Base-by-base conservation (phyloP, 1,284 basidiomycete genomes). In the Peniophora sp. region DNA sequence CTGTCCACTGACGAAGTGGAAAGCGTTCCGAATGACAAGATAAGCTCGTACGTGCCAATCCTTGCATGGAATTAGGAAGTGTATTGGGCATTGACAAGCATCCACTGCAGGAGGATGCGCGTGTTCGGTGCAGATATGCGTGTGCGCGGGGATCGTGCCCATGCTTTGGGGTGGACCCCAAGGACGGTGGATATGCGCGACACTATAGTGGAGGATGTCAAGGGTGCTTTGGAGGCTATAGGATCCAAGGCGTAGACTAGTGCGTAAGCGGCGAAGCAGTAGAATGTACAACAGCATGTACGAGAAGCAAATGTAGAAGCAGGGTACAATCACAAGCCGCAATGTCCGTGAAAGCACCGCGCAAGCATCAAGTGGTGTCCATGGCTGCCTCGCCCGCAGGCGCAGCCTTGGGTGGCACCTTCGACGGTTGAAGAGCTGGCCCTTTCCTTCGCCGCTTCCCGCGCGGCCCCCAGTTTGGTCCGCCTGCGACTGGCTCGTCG, bases 401-500 rank as follows among this genome's bases (percentile, higher is more conserved):
- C 27, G 27, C 27, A 6, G 27, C 27, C 6, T 32, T 32, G 27
- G 5, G 6, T 12, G 27, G 12, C 12, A 32, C 12, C 27, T 32
- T 32, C 45, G 14, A 43, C 41, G 8, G 35, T 32, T 32, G 23
- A 2, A 47, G 8, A 16, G 22, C 45, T 1, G 41, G 27, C 3
- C 52, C 49, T 39, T 53, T 51, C 20, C 39, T 22, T 8, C 56
- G 51, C 47, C 57, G 56, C 41, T 55, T 55, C 24, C 57, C 57
- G 24, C 57, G 51, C 3, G 53, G 27, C 3, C 45, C 50, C 56
- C 57, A 57, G 22, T 57, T 58, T 24, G 51, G 38, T 2, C 56
- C 52, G 3, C 52, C 56, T 14, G 47, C 51, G 8, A 17, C 19
- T 16, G 32, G 27, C 48, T 68, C 74, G 35, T 72, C 70, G 52